Base-by-base conservation (phyloP, 768 basidiomycete species). In the Pulveroboletus sp. region DNA sequence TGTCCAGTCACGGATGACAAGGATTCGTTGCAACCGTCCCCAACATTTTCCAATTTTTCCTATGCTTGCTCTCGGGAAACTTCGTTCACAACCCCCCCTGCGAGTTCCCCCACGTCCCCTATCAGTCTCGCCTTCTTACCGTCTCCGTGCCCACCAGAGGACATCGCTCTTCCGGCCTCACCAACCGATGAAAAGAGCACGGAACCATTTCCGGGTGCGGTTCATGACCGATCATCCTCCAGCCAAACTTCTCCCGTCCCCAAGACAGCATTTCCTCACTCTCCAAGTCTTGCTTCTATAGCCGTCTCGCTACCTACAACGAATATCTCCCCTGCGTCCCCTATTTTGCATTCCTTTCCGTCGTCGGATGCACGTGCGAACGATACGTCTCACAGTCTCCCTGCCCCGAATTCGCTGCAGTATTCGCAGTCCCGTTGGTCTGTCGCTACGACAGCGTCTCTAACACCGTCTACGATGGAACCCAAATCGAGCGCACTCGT, bases 391-490 rank as follows among this genome's bases (percentile, higher is more conserved):
- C 43, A 22, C 3, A 32, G 31, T n/a, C 59, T 62, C 8, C 40
- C 39, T 2, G 12, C 59, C 6, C 41, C 45, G 5, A 48, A 48
- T 9, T 9, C 12, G 6, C 16, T 48, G 2, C 14, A 51, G n/a
- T 32, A 41, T 7, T 50, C 56, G 11, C 63, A 63, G 43, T 63
- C 61, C 5, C 42, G 42, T 13, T 67, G 65, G 65, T 67, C 66
- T 13, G 49, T 69, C 20, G 65, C 66, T 5, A 67, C 67, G 0
- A 69, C 66, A 0, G 68, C 65, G 1, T 67, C 67, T 14, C 11
- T 68, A 0, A 29, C 64, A 0, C 58, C 54, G 0, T 64, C 60
- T 4, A 43, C 43, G 6, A 17, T 49, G 4, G 57, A 60, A 17
- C 43, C 52, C 0, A 66, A 46, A 27, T 30, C 47, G 0, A 38